A percentile compares a stretch with the other conserved stretches of the same genome.
Conservation (phyloP, 345 rosid genomes). For the Citrus cavaleriei region DNA sequence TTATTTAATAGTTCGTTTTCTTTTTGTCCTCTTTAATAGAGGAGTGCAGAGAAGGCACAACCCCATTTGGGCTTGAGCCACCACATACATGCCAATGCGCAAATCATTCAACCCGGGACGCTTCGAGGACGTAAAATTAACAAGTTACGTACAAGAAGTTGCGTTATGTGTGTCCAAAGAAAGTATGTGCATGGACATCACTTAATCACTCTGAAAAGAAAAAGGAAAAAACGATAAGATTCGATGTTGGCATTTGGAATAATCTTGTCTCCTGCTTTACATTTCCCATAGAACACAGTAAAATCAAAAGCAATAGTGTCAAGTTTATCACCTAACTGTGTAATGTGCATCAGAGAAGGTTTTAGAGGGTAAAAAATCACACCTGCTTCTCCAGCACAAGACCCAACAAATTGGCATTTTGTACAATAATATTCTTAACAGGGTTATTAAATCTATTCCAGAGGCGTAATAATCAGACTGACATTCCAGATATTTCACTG, state of each 20-base stretch:
- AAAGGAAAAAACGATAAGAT: neutral
- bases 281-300: neutral
- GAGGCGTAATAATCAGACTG: neutral
- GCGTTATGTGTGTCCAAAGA: neutral
- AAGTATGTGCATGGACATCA: neutral
- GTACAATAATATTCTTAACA: neutral
- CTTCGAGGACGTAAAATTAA: neutral
- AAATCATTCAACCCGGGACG: neutral
- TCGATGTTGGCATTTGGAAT: neutral
- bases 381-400: neutral
- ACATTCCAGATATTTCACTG: constrained; percentile 53
- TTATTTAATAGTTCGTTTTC: too few relatives aligned
- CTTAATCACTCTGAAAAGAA: neutral
- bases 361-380: neutral
- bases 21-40: too few relatives aligned
- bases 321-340: neutral
- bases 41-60: too few relatives aligned
- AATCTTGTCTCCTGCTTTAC: neutral
- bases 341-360: neutral
- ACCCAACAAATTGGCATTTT: neutral
- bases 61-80: too few relatives aligned
- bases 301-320: neutral
- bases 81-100: too few relatives aligned
- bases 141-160: neutral
- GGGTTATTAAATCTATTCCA: neutral